Percentiles rank a stretch among this genome's conserved stretches.
Evolutionary conservation across 352 stramenopile species (phyloP).

Genomic region (Phytopythium boreale): DNA sequence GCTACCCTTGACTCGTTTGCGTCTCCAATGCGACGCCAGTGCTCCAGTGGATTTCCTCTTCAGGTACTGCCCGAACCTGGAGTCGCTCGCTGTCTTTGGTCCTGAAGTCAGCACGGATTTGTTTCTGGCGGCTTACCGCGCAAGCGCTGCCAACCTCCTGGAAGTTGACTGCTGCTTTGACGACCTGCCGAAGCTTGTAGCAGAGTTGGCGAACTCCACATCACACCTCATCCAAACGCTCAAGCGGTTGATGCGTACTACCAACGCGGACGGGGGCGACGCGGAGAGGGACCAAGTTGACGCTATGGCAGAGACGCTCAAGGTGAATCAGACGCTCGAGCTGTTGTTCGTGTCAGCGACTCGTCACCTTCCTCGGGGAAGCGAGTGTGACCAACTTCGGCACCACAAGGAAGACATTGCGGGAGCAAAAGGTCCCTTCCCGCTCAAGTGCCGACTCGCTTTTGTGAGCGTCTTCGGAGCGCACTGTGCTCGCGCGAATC

Average conservation of each 20-base stretch:
- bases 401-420: neutral
- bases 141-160: neutral
- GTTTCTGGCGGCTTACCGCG: neutral
- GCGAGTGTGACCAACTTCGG: neutral
- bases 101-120: neutral
- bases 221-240: neutral
- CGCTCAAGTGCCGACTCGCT: neutral
- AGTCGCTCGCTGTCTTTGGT: neutral
- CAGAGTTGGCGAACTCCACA: neutral
- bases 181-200: neutral
- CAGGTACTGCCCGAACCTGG: neutral
- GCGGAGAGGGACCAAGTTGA: neutral
- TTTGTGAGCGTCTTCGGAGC: neutral
- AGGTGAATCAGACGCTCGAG: neutral
- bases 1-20: neutral
- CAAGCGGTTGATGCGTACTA: neutral
- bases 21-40: neutral
- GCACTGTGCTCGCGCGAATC: no score
- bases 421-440: neutral
- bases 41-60: neutral
- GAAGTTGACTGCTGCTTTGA: constrained; percentile 1
- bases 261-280: no score
- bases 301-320: neutral
- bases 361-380: neutral
- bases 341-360: neutral